A percentile compares a stretch with the other conserved stretches of the same genome.
These are phyloP conservation scores for Kalanchoe fedtschenkoi DNA, from an alignment of 164 flowering plant genomes.

Conservation along the genomic window DNA sequence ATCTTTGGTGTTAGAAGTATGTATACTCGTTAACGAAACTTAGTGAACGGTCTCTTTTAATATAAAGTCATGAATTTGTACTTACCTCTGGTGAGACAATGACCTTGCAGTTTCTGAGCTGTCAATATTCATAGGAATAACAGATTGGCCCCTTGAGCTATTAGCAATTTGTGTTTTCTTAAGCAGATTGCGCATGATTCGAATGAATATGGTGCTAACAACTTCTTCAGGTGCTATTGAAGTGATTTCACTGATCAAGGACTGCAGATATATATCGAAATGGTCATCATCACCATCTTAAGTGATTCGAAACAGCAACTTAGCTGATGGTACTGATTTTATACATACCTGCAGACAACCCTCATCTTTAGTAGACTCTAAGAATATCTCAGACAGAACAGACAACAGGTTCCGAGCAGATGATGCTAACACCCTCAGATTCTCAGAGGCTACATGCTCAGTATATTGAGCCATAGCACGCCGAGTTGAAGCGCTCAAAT, in stretches of 20 bases:
- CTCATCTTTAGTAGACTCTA: slow-evolving; percentile 53
- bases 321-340: background rate
- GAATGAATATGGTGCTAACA: slow-evolving; percentile 30
- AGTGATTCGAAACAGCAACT: background rate
- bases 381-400: slow-evolving; percentile 39
- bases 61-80: no score
- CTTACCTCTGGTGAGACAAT: slow-evolving; percentile 4
- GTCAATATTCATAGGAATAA: slow-evolving; percentile 54
- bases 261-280: slow-evolving; percentile 28
- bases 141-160: slow-evolving; percentile 15
- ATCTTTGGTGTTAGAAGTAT: background rate
- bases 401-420: slow-evolving; percentile 48
- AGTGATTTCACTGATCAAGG: slow-evolving; percentile 66
- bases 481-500: slow-evolving; percentile 26
- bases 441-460: slow-evolving; percentile 46
- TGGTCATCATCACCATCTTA: background rate
- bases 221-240: slow-evolving; percentile 62
- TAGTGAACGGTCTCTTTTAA: no score
- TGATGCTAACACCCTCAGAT: slow-evolving; percentile 45
- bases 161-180: slow-evolving; percentile 43
- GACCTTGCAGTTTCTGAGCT: slow-evolving; percentile 27
- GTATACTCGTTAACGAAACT: no score
- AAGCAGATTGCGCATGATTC: slow-evolving; percentile 55
- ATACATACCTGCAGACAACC: slow-evolving; percentile 73
- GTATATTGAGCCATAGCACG: slow-evolving; percentile 50